Percentiles rank a stretch among this genome's conserved stretches.
Conservation (phyloP, 768 basidiomycete genomes). For the Serendipita sp. region DNA sequence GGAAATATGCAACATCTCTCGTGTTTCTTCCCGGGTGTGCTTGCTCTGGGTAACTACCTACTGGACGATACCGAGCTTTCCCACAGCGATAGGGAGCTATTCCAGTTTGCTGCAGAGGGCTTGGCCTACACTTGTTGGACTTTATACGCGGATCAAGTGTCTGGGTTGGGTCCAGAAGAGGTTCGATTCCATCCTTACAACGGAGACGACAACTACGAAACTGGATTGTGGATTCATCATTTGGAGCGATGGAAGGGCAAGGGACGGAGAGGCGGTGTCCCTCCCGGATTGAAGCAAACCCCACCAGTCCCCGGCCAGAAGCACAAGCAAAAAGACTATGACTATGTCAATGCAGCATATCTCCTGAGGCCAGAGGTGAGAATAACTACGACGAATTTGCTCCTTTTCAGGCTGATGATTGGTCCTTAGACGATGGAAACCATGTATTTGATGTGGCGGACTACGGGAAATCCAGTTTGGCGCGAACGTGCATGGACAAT, state of each 20-base stretch:
- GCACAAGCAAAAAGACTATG: conserved; percentile 37
- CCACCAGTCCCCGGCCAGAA: neutral
- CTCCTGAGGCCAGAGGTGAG: conserved; percentile 57
- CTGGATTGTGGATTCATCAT: conserved; percentile 22
- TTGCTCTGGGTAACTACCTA: conserved; percentile 53
- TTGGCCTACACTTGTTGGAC: conserved; percentile 56
- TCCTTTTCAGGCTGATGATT: neutral
- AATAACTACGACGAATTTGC: neutral
- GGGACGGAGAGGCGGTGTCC: neutral
- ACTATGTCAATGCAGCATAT: conserved; percentile 30
- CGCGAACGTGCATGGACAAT: conserved; percentile 55
- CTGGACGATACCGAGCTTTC: conserved; percentile 41
- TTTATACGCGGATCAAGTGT: conserved; percentile 53
- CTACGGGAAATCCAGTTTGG: conserved; percentile 54
- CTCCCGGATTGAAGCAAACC: neutral
- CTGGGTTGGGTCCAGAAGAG: conserved; percentile 55
- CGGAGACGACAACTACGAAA: conserved; percentile 30
- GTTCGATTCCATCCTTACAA: conserved; percentile 26
- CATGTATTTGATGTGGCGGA: conserved; percentile 53
- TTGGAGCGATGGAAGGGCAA: conserved; percentile 29
- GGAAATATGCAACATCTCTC: conserved; percentile 51
- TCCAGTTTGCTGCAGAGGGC: conserved; percentile 63
- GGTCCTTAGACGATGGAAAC: conserved; percentile 49
- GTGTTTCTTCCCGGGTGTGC: conserved; percentile 61
- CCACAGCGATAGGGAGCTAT: conserved; percentile 39